A percentile compares a stretch with the other conserved stretches of the same genome.
phyloP scores from a whole-genome alignment of 306 rosid genomes.

The Prunus kanzakura region DNA sequence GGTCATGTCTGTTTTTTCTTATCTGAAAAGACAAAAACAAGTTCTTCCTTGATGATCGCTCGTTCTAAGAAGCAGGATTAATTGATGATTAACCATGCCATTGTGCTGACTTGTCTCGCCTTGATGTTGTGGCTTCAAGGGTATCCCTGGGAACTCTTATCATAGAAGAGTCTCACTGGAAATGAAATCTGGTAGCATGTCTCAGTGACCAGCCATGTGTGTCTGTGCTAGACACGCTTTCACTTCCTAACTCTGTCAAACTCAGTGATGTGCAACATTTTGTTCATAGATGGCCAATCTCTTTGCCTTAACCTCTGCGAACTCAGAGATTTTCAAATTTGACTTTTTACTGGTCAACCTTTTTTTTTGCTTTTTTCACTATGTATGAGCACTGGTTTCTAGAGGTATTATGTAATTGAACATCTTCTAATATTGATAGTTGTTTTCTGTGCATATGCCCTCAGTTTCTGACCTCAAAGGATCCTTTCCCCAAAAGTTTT shows the following conservation, averaged over 20 bases:
- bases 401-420: no score
- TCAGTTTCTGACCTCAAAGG: conserved; percentile 3
- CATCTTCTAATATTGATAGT: neutral
- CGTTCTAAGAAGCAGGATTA: neutral
- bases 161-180: neutral
- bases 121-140: neutral
- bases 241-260: neutral
- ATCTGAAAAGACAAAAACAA: neutral
- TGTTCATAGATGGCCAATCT: neutral
- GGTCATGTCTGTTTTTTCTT: neutral
- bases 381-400: neutral
- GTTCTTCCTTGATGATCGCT: neutral
- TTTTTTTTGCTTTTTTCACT: neutral
- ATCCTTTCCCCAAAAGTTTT: neutral
- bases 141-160: neutral
- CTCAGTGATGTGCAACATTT: neutral
- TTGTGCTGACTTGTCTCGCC: neutral
- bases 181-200: neutral
- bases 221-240: neutral
- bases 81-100: neutral
- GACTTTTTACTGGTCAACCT: neutral
- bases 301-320: neutral
- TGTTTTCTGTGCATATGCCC: neutral
- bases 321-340: neutral
- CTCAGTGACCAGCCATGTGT: neutral